A percentile compares a stretch with the other conserved stretches of the same genome.
These are phyloP conservation scores for Acacia pycnantha DNA, from an alignment of 331 rosid genomes.

Conservation along the genomic window DNA sequence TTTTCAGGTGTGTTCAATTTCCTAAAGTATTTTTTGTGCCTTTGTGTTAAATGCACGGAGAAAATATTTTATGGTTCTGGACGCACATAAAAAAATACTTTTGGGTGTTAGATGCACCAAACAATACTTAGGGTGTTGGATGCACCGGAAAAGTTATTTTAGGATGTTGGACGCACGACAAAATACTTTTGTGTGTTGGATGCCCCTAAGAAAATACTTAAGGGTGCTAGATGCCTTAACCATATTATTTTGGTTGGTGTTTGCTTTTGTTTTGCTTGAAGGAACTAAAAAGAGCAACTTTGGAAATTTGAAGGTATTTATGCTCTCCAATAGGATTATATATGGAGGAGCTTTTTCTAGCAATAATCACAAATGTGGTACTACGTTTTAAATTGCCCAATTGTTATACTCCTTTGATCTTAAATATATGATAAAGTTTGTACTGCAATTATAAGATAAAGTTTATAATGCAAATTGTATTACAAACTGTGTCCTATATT, in stretches of 20 bases:
- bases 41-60: too few species aligned
- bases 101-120: too few species aligned
- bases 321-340: neutral
- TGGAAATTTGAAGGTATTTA: neutral
- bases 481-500: too few species aligned
- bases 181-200: rapidly evolving
- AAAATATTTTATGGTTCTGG: too few species aligned
- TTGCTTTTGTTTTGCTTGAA: neutral
- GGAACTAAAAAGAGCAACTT: neutral
- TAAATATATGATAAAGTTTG: too few species aligned
- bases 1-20: rapidly evolving
- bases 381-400: neutral
- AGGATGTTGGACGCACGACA: rapidly evolving
- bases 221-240: too few species aligned
- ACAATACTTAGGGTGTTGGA: too few species aligned
- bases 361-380: neutral
- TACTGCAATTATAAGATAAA: too few species aligned
- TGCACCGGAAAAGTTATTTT: too few species aligned
- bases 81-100: too few species aligned
- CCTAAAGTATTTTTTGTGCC: rapidly evolving
- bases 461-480: too few species aligned
- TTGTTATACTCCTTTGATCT: neutral
- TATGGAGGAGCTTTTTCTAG: neutral
- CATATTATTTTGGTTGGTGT: conserved; percentile 29
- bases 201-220: too few species aligned